Evolutionary conservation across 495 filamentous ascomycete genomes (phyloP), one percentile per base, ranked within the genome.

Genomic region (Parathielavia appendiculata): DNA sequence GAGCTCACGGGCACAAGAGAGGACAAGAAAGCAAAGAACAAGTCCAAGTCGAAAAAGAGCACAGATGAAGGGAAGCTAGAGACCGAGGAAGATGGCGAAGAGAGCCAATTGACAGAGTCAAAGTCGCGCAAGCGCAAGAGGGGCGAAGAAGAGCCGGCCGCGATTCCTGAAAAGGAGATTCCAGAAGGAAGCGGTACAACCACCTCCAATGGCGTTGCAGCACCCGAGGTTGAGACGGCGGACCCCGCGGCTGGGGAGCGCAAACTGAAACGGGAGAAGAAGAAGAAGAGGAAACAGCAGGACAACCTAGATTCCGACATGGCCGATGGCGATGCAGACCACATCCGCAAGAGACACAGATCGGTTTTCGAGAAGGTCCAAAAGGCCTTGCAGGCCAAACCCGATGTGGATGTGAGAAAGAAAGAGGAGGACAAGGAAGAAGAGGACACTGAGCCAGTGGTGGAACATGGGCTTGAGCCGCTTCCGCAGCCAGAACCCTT

Each of bases 401-500:
- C 64, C 22, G 58, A 59, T 54, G 69, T 64, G 0, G 62, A 66
- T 5, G 68, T 65, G n/a, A 57, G 58, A 13, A 63, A 58, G 35
- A 56, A 63, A 40, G 59, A 65, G 6, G 68, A 66, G n/a, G 57
- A 58, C 14, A 62, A 59, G 35, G 57, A 63, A 40, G 59, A 66
- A 10, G 53, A 65, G 0, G 66, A 69, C 38, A 57, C 63, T 0
- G 69, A 69, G 48, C 47, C 54, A 11, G 78, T 81, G 48, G 78
- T 76, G 59, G 63, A 86, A 11, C 80, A 91, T 54, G 86, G 83
- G 8, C 77, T 96, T 3, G 83, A 84, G 1, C 90, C 88, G 14
- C 68, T 95, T 13, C 91, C 90, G 20, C 89, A 93, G 62, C 89
- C 90, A 35, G 78, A 81, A 56, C 81, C 81, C 17, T 78, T 80